Conservation (phyloP, 495 filamentous ascomycete genomes). For the Barbatosphaeria neglecta region DNA sequence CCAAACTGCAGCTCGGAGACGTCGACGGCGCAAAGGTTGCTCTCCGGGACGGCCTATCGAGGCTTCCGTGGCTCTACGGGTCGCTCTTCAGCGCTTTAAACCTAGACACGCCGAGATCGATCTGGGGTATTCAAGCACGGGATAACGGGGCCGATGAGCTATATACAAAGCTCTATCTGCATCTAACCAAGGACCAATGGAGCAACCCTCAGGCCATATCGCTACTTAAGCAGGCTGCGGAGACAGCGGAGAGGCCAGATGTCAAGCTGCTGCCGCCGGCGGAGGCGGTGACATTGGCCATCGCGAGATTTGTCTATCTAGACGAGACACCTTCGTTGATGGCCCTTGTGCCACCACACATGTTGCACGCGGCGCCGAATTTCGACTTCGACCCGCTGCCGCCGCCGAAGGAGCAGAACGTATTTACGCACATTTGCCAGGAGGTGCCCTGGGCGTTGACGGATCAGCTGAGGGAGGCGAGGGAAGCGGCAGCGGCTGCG, state of each 20-base stretch:
- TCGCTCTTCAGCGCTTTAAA: conserved; percentile 66
- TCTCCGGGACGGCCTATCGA: conserved; percentile 52
- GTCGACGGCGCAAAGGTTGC: conserved; percentile 48
- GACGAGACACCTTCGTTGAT: conserved; percentile 61
- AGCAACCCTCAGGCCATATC: conserved; percentile 61
- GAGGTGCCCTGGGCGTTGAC: conserved; percentile 15
- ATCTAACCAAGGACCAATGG: conserved; percentile 80
- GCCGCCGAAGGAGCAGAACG: conserved; percentile 33
- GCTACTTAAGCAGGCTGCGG: conserved; percentile 61
- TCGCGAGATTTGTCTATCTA: conserved; percentile 70
- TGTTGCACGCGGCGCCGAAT: conserved; percentile 38
- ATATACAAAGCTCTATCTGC: conserved; percentile 66
- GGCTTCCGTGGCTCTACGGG: conserved; percentile 70
- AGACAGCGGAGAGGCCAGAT: conserved; percentile 32
- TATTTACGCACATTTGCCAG: conserved; percentile 32
- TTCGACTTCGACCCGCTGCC: conserved; percentile 63
- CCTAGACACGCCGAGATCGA: conserved; percentile 57
- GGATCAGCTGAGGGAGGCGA: neutral
- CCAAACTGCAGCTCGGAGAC: conserved; percentile 58
- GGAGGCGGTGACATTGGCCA: conserved; percentile 29
- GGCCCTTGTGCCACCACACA: conserved; percentile 38
- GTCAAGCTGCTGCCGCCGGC: conserved; percentile 33
- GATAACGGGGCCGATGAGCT: conserved; percentile 60
- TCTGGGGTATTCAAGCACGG: conserved; percentile 70
- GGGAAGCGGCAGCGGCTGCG: too few species aligned